phyloP scores from a whole-genome alignment of 2,329 filamentous ascomycete species.

The Hypoxylon sp. region DNA sequence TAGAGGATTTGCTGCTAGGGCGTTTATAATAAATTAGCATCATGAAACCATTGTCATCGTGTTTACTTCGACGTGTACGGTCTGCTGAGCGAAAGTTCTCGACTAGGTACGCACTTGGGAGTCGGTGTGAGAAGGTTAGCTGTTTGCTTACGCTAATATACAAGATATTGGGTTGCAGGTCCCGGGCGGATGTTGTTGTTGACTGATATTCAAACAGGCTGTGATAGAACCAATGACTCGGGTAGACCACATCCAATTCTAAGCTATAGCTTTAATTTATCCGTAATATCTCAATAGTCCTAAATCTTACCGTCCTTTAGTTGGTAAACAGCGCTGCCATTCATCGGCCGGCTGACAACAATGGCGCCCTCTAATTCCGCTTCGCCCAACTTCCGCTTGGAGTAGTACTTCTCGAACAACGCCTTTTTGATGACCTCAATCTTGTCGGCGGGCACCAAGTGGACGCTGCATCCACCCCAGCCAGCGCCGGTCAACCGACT shows the following conservation, averaged over 20 bases:
- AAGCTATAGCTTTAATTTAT: not conserved
- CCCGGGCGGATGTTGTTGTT: not conserved
- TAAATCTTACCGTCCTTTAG: constrained; percentile 49
- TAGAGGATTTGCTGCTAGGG: not conserved
- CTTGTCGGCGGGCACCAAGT: constrained; percentile 87
- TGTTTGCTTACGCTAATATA: not conserved
- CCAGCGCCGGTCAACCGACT: constrained; percentile 91
- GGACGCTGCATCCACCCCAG: constrained; percentile 96
- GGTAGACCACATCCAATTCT: not conserved
- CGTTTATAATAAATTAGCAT: not conserved
- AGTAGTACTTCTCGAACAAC: constrained; percentile 85
- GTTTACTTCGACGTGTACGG: not conserved
- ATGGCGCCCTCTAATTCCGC: constrained; percentile 84
- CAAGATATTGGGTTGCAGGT: not conserved
- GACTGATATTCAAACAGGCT: not conserved
- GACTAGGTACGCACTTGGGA: not conserved
- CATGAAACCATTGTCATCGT: too few relatives aligned
- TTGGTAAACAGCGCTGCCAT: constrained; percentile 70
- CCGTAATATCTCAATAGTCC: constrained; percentile 19
- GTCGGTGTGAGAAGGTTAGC: too few relatives aligned
- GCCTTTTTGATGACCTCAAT: constrained; percentile 81
- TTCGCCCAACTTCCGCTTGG: constrained; percentile 70
- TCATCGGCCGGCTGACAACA: constrained; percentile 88
- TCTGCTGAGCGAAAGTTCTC: not conserved
- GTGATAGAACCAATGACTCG: not conserved